Evolutionary conservation across 129 eudicot species (phyloP).

Genomic region (Artemisia tridentata): DNA sequence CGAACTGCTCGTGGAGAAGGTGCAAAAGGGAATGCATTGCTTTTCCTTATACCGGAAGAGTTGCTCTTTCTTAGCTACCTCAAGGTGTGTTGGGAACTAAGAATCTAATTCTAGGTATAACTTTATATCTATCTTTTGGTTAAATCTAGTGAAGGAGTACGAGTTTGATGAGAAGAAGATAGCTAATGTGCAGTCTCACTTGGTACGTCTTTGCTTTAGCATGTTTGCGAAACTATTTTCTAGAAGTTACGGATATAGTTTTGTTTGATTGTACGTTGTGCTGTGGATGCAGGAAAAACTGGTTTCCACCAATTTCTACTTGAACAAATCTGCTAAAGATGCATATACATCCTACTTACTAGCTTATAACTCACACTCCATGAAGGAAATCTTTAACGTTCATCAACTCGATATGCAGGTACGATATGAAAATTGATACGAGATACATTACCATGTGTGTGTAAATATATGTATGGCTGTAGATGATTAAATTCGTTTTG

Average conservation of each 20-base stretch:
- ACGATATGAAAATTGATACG: background rate
- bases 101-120: background rate
- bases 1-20: slow-evolving; percentile 99
- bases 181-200: slow-evolving; percentile 73
- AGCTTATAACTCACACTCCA: slow-evolving; percentile 85
- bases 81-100: slow-evolving; percentile 44
- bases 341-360: slow-evolving; percentile 79
- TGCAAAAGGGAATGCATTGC: slow-evolving; percentile 80
- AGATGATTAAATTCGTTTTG: background rate
- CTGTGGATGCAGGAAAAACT: slow-evolving; percentile 67
- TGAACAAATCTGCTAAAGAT: slow-evolving; percentile 91
- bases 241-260: background rate
- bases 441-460: no score
- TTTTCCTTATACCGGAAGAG: slow-evolving; percentile 87
- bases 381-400: slow-evolving; percentile 86
- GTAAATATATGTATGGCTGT: background rate
- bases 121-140: background rate
- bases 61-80: slow-evolving; percentile 67
- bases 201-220: slow-evolving; percentile 46
- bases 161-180: slow-evolving; percentile 69
- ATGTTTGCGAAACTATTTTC: background rate
- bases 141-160: slow-evolving; percentile 54
- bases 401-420: slow-evolving; percentile 89
- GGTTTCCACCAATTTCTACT: slow-evolving; percentile 61
- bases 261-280: background rate